Percentiles rank a stretch among this genome's conserved stretches.
Conservation (phyloP, 768 basidiomycete genomes). For the Leccinum arenicola region DNA sequence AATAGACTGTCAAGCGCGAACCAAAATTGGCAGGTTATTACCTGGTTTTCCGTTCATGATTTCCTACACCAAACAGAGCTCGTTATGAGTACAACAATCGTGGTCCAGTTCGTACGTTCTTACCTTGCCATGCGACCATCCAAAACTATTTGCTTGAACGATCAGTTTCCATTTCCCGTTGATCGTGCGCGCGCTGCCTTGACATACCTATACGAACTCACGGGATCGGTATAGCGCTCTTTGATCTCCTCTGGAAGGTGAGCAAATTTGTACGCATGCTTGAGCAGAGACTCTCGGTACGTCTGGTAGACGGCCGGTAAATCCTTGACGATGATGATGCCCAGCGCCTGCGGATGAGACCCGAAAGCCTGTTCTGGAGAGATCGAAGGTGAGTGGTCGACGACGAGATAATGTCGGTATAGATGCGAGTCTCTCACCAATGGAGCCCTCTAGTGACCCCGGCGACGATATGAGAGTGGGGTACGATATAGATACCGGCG, state of each 20-base stretch:
- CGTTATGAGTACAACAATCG: neutral
- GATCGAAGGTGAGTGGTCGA: neutral
- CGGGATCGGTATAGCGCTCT: slow-evolving; percentile 73
- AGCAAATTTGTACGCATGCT: slow-evolving; percentile 73
- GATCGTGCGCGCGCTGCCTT: neutral
- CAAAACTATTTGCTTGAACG: slow-evolving; percentile 55
- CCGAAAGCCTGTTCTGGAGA: slow-evolving; percentile 76
- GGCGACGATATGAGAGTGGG: slow-evolving; percentile 52
- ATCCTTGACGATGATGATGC: slow-evolving; percentile 80
- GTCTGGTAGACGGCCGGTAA: slow-evolving; percentile 63
- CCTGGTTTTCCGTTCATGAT: slow-evolving; percentile 94
- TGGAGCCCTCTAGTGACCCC: slow-evolving; percentile 50
- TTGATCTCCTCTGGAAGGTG: slow-evolving; percentile 59
- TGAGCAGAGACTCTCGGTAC: slow-evolving; percentile 71
- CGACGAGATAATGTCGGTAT: no score
- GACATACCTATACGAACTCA: slow-evolving; percentile 70
- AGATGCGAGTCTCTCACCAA: slow-evolving; percentile 44
- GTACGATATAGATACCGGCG: slow-evolving; percentile 58
- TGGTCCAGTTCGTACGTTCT: slow-evolving; percentile 1
- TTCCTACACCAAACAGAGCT: slow-evolving; percentile 48
- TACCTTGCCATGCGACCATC: slow-evolving; percentile 98
- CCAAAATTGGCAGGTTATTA: slow-evolving; percentile 28
- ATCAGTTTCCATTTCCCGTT: neutral
- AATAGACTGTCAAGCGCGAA: neutral
- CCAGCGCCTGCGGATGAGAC: slow-evolving; percentile 69